These are phyloP conservation scores for Salvia hispanica DNA, from an alignment of 257 asterid genomes.

Conservation along the genomic window DNA sequence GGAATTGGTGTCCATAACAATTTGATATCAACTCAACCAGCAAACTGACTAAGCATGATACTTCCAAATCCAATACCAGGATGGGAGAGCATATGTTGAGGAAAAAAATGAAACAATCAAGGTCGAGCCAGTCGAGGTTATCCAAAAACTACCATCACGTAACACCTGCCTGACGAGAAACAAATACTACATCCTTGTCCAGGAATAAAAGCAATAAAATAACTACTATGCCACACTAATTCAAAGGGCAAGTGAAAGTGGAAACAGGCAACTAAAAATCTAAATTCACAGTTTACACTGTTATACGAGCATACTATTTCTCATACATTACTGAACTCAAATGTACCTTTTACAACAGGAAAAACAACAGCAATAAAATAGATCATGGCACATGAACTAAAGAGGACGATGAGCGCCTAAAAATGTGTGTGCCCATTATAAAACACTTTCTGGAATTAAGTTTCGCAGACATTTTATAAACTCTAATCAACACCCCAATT, in stretches of 20 bases:
- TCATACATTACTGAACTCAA: no score
- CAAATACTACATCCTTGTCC: not conserved
- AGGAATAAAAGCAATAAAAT: not conserved
- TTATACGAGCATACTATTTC: no score
- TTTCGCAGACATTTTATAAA: conserved; percentile 6
- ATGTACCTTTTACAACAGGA: not conserved
- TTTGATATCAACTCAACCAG: not conserved
- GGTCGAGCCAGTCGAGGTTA: no score
- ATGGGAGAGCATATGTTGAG: no score
- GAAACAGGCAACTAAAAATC: conserved; percentile 16
- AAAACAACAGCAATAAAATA: not conserved
- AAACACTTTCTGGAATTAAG: conserved; percentile 5
- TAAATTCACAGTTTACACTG: not conserved
- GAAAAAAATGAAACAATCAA: no score
- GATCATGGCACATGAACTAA: not conserved
- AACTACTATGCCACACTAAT: not conserved
- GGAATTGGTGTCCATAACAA: not conserved
- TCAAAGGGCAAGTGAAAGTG: not conserved
- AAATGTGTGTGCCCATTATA: not conserved
- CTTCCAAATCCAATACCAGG: no score
- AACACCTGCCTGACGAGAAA: not conserved
- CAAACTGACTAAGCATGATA: no score
- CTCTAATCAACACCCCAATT: conserved; percentile 15
- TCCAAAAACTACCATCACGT: conserved; percentile 21
- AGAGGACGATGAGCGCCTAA: not conserved